Conservation (phyloP, 75 land plant genomes). For the Cryptomeria japonica region DNA sequence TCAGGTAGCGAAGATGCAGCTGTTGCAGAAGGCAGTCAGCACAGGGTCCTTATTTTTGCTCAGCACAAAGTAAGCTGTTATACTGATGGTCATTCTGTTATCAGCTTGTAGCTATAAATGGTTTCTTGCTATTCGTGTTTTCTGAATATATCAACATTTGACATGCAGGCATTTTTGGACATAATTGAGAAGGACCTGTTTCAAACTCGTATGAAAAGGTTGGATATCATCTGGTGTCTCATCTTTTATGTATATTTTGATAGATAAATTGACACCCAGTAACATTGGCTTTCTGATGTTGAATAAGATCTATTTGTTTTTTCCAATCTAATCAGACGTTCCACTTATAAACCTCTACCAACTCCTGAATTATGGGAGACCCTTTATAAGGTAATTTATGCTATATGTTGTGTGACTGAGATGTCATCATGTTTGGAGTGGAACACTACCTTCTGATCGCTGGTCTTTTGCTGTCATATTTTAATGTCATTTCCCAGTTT, state of each 20-base stretch:
- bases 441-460: background rate
- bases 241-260: background rate
- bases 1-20: constrained; percentile 38
- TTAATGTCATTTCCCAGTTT: background rate
- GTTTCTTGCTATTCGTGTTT: background rate
- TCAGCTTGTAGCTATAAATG: background rate
- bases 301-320: background rate
- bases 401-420: background rate
- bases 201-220: constrained; percentile 93
- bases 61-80: constrained; percentile 60
- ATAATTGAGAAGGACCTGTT: constrained; percentile 96
- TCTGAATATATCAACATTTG: background rate
- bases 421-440: background rate
- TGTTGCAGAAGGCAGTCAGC: constrained; percentile 70
- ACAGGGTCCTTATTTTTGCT: constrained; percentile 91
- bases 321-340: background rate
- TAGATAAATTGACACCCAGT: background rate
- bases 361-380: background rate
- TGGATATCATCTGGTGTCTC: background rate
- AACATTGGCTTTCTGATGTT: background rate
- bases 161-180: constrained; percentile 85
- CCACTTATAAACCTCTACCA: background rate
- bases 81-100: constrained; percentile 10
- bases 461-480: background rate
- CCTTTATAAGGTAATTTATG: background rate